Percentiles rank a stretch among this genome's conserved stretches.
Evolutionary conservation across 2,329 filamentous ascomycete genomes (phyloP).

Genomic region (Onygenales sp.): DNA sequence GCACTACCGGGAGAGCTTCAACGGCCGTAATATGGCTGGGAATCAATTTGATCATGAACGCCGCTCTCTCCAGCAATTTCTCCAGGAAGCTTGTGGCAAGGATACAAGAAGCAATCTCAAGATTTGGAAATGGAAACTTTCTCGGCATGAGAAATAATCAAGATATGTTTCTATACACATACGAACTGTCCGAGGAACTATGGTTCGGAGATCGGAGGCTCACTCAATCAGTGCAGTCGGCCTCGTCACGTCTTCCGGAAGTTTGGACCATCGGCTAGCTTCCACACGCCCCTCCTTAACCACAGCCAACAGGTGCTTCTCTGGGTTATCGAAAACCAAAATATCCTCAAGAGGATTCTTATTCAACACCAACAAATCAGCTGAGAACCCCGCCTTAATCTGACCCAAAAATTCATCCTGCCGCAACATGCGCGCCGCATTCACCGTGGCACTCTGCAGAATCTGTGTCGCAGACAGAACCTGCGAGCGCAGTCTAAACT

Average conservation of each 20-base stretch:
- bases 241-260: not conserved
- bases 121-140: no score
- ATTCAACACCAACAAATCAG: slow-evolving; percentile 46
- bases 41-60: no score
- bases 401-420: slow-evolving; percentile 41
- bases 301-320: slow-evolving; percentile 41
- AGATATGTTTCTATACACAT: no score
- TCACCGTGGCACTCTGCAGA: slow-evolving; percentile 44
- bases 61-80: no score
- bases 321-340: slow-evolving; percentile 39
- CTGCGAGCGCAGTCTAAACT: slow-evolving; percentile 39
- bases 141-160: no score
- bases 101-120: no score
- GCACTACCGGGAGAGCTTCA: no score
- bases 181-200: no score
- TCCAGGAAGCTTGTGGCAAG: no score
- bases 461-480: slow-evolving; percentile 36
- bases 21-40: no score
- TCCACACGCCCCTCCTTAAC: slow-evolving; percentile 46
- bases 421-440: slow-evolving; percentile 41
- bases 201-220: not conserved
- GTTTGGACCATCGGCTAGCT: slow-evolving; percentile 15
- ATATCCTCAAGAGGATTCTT: slow-evolving; percentile 49
- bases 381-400: slow-evolving; percentile 41
- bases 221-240: not conserved